A percentile compares a stretch with the other conserved stretches of the same genome.
Conservation (phyloP, 2,329 filamentous ascomycete species). For the Aspergillus uvarum region DNA sequence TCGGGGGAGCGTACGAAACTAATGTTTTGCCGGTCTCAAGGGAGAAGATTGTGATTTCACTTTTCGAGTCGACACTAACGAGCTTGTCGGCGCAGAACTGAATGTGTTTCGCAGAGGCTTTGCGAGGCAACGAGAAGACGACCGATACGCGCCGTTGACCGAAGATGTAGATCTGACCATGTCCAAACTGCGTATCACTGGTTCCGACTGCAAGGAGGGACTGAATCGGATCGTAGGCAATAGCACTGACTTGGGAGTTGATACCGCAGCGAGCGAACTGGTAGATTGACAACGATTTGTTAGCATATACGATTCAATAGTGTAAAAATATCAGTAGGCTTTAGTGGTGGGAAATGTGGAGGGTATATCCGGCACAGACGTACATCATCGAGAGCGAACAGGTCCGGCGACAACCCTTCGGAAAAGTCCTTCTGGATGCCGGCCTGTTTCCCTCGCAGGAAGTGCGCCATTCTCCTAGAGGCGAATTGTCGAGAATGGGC, state of each 20-base stretch:
- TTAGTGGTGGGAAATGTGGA: constrained; percentile 25
- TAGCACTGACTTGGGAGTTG: constrained; percentile 70
- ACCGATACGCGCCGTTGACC: constrained; percentile 79
- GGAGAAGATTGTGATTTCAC: constrained; percentile 82
- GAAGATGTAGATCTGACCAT: constrained; percentile 84
- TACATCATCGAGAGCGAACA: constrained; percentile 81
- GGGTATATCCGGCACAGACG: constrained; percentile 13
- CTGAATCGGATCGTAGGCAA: constrained; percentile 91
- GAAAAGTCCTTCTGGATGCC: constrained; percentile 92
- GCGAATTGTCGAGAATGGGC: constrained; percentile 9
- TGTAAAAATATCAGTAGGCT: constrained; percentile 8
- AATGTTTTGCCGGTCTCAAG: constrained; percentile 67
- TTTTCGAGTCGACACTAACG: constrained; percentile 78
- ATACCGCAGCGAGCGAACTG: constrained; percentile 74
- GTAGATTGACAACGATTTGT: constrained; percentile 6
- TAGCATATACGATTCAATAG: background rate
- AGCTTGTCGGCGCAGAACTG: constrained; percentile 87
- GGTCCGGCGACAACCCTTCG: constrained; percentile 70
- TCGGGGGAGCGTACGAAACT: constrained; percentile 72
- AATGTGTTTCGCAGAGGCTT: constrained; percentile 71
- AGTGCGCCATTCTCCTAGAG: constrained; percentile 67
- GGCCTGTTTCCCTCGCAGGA: constrained; percentile 87
- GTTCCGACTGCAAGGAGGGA: constrained; percentile 91
- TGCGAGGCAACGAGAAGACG: constrained; percentile 67
- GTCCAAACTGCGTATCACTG: constrained; percentile 78